These are phyloP conservation scores for Pyrenochaeta sp. DNA, from an alignment of 2,329 filamentous ascomycete species.

Conservation along the genomic window DNA sequence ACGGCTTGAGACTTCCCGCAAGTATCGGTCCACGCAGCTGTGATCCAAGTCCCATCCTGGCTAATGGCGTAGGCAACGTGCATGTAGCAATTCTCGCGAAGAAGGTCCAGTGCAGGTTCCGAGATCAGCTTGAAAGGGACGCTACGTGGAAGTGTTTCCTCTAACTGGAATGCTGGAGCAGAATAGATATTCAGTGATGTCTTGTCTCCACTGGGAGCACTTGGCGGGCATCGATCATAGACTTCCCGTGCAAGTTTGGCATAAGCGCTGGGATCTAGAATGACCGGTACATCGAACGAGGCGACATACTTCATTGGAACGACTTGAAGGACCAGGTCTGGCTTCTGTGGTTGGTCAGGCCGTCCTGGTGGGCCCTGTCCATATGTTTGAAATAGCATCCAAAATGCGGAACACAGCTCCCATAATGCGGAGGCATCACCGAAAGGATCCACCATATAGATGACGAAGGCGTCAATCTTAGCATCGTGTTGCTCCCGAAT, in stretches of 20 bases:
- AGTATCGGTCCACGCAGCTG: constrained; percentile 82
- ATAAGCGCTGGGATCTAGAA: constrained; percentile 68
- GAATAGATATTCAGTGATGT: constrained; percentile 61
- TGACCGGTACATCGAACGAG: constrained; percentile 66
- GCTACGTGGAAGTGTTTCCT: constrained; percentile 71
- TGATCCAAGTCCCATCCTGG: constrained; percentile 78
- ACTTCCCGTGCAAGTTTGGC: constrained; percentile 73
- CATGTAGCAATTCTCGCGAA: constrained; percentile 80
- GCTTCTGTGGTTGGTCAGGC: constrained; percentile 35
- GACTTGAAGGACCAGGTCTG: constrained; percentile 78
- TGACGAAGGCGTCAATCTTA: constrained; percentile 67
- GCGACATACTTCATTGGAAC: constrained; percentile 73
- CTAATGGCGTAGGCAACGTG: constrained; percentile 82
- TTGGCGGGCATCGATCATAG: constrained; percentile 74
- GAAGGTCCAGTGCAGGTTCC: constrained; percentile 73
- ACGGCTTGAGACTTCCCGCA: constrained; percentile 76
- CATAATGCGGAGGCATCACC: constrained; percentile 64
- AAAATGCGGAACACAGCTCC: constrained; percentile 78
- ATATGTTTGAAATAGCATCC: constrained; percentile 73
- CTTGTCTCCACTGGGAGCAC: constrained; percentile 40
- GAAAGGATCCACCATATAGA: constrained; percentile 78
- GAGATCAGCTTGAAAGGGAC: constrained; percentile 78
- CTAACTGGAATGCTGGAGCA: constrained; percentile 75
- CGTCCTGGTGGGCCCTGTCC: constrained; percentile 57
- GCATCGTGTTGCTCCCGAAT: constrained; percentile 49